Evolutionary conservation across 2,329 filamentous ascomycete genomes (phyloP).

Genomic region (Diaporthe sp.): DNA sequence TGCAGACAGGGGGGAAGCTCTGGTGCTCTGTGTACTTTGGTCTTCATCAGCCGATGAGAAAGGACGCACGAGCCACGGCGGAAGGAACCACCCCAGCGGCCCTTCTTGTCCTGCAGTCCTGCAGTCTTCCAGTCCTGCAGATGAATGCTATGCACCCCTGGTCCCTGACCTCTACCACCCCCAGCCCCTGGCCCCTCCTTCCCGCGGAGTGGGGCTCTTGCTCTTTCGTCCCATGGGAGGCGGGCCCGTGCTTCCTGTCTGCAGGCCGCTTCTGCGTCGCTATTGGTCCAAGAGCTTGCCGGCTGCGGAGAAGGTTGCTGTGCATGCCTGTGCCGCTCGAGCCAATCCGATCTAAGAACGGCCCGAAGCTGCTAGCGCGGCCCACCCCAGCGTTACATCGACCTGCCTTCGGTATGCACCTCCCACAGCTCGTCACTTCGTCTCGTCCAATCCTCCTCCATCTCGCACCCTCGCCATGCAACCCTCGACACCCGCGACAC

Average conservation of each 20-base stretch:
- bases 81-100: slow-evolving; percentile 3
- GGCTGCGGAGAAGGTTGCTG: slow-evolving; percentile 32
- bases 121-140: not conserved
- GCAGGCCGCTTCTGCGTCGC: slow-evolving; percentile 22
- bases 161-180: slow-evolving; percentile 7
- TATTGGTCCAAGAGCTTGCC: slow-evolving; percentile 32
- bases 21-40: not conserved
- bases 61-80: slow-evolving; percentile 5
- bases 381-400: slow-evolving; percentile 33
- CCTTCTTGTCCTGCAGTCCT: not conserved
- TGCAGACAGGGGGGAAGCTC: slow-evolving; percentile 6
- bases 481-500: slow-evolving; percentile 27
- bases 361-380: slow-evolving; percentile 33
- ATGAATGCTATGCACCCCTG: slow-evolving; percentile 4
- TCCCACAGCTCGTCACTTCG: slow-evolving; percentile 35
- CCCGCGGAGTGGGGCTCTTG: slow-evolving; percentile 10
- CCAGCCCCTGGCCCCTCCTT: slow-evolving; percentile 19
- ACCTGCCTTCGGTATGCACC: slow-evolving; percentile 24
- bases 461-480: slow-evolving; percentile 18
- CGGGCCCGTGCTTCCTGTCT: slow-evolving; percentile 36
- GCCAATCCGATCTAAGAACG: slow-evolving; percentile 37
- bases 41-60: slow-evolving; percentile 3
- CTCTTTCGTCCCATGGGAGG: slow-evolving; percentile 25
- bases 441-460: slow-evolving; percentile 35
- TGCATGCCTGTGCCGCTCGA: slow-evolving; percentile 33